Conservation (phyloP, 148 eudicot species). For the Chenopodium suecicum region DNA sequence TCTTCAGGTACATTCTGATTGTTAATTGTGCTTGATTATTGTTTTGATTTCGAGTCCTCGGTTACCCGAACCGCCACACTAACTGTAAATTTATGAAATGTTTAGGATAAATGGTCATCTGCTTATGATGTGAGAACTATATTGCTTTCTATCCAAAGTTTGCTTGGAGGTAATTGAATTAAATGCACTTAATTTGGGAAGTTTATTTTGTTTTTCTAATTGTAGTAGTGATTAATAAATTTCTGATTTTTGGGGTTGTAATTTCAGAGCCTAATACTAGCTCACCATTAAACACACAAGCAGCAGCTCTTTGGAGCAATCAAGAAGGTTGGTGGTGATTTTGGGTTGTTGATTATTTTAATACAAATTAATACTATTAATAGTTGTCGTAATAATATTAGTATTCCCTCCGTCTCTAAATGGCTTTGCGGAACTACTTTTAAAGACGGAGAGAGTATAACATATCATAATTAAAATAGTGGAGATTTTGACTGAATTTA, state of each 20-base stretch:
- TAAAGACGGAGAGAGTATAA: too few relatives aligned
- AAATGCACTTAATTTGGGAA: background rate
- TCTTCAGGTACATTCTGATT: constrained; percentile 56
- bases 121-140: constrained; percentile 95
- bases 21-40: background rate
- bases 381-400: background rate
- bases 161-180: constrained; percentile 73
- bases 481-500: background rate
- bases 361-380: background rate
- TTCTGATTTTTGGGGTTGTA: background rate
- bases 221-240: background rate
- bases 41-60: too few relatives aligned
- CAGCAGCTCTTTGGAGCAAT: constrained; percentile 87
- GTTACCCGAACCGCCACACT: background rate
- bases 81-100: background rate
- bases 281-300: constrained; percentile 91
- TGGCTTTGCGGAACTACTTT: too few relatives aligned
- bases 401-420: too few relatives aligned
- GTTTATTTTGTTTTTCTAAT: background rate
- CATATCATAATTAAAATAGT: background rate
- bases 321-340: constrained; percentile 58
- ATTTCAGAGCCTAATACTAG: constrained; percentile 58
- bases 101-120: constrained; percentile 95
- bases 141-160: constrained; percentile 81
- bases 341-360: background rate